phyloP scores from a whole-genome alignment of 139 green algal genomes.

The Chlorella sorokiniana region DNA sequence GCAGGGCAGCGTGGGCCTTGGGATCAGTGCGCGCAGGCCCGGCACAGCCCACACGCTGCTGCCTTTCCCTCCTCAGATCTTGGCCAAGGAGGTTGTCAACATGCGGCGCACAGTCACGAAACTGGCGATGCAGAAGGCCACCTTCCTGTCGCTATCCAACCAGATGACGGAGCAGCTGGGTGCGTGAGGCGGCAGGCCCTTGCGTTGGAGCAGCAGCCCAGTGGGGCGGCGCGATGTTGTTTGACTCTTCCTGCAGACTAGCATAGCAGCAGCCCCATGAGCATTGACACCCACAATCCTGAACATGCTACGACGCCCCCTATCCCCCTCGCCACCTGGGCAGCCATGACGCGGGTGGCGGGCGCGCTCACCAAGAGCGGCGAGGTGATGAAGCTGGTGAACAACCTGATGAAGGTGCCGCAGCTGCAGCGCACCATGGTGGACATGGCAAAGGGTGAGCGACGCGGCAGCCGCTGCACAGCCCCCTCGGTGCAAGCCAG shows the following conservation, averaged over 20 bases:
- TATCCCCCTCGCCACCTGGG: background rate
- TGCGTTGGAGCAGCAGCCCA: background rate
- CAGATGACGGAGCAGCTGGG: slow-evolving; percentile 83
- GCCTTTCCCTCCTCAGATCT: slow-evolving; percentile 42
- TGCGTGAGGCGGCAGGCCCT: background rate
- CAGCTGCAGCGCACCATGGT: slow-evolving; percentile 80
- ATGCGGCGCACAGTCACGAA: slow-evolving; percentile 59
- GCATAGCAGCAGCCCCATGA: background rate
- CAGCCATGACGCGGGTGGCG: slow-evolving; percentile 58
- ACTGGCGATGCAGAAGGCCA: slow-evolving; percentile 86
- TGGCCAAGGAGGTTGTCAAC: slow-evolving; percentile 83
- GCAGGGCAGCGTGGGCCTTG: too few species aligned
- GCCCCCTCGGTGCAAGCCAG: too few species aligned
- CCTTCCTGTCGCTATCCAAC: slow-evolving; percentile 75
- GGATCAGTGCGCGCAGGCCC: background rate
- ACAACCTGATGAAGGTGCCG: slow-evolving; percentile 75
- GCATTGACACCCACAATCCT: too few species aligned
- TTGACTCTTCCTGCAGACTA: background rate
- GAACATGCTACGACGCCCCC: background rate
- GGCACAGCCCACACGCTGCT: too few species aligned
- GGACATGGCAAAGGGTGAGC: slow-evolving; percentile 80
- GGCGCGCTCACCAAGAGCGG: slow-evolving; percentile 72
- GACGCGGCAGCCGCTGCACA: too few species aligned
- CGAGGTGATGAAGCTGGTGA: slow-evolving; percentile 85
- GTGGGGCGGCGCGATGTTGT: background rate